A percentile compares a stretch with the other conserved stretches of the same genome.
These are phyloP conservation scores for Fusarium succisae DNA, from an alignment of 2,329 filamentous ascomycete species.

Conservation along the genomic window DNA sequence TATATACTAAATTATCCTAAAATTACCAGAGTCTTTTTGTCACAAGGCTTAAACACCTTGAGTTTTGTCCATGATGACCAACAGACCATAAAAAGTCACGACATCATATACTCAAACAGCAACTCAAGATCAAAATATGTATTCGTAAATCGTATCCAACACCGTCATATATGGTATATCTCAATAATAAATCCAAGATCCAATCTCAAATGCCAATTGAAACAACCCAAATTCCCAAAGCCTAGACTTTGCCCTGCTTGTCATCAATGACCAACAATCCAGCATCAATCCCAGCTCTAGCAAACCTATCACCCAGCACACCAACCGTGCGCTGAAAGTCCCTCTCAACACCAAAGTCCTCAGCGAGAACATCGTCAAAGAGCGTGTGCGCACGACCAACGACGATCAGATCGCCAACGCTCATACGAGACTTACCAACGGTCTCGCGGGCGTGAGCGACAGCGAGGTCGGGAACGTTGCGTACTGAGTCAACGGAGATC, in stretches of 20 bases:
- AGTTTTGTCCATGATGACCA: background rate
- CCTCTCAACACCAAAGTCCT: slow-evolving; percentile 40
- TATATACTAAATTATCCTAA: background rate
- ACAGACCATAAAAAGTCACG: background rate
- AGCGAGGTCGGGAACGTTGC: slow-evolving; percentile 41
- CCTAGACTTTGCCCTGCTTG: slow-evolving; percentile 7
- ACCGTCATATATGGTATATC: background rate
- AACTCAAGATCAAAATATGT: background rate
- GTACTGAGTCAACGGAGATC: slow-evolving; percentile 36
- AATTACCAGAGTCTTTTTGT: accelerated
- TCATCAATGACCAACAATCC: slow-evolving; percentile 44
- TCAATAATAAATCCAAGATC: background rate
- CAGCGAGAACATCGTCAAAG: slow-evolving; percentile 22
- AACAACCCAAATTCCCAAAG: background rate
- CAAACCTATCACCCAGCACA: slow-evolving; percentile 40
- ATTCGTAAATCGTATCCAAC: slow-evolving; percentile 10
- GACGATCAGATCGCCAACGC: slow-evolving; percentile 41
- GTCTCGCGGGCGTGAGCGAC: slow-evolving; percentile 28
- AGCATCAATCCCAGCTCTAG: slow-evolving; percentile 41
- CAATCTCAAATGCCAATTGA: background rate
- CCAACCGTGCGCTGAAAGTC: slow-evolving; percentile 42
- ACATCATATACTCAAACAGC: background rate
- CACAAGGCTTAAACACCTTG: no score
- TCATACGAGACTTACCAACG: slow-evolving; percentile 38
- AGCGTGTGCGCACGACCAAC: slow-evolving; percentile 35